Evolutionary conservation across 2,329 filamentous ascomycete species (phyloP).

Genomic region (Scedosporium boydii): DNA sequence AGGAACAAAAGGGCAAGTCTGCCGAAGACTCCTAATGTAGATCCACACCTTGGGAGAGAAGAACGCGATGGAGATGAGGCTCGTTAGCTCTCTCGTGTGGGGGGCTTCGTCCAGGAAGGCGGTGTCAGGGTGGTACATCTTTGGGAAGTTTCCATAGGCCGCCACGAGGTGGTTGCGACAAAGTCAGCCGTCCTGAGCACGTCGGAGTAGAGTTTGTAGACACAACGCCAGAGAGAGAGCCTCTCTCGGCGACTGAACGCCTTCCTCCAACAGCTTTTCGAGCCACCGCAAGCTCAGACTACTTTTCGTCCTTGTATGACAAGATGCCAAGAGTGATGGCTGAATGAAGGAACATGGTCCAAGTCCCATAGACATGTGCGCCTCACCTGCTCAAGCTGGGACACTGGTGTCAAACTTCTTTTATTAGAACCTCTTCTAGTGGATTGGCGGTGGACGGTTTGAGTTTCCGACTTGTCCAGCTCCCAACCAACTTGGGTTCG

Average conservation of each 20-base stretch:
- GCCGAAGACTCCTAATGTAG: slow-evolving; percentile 33
- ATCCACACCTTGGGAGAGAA: slow-evolving; percentile 33
- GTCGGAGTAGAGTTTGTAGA: slow-evolving; percentile 26
- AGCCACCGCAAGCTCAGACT: slow-evolving; percentile 25
- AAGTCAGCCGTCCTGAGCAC: slow-evolving; percentile 31
- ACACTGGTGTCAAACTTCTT: no score
- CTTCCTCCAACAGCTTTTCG: slow-evolving; percentile 16
- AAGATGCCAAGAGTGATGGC: no score
- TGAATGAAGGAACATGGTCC: no score
- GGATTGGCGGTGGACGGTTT: no score
- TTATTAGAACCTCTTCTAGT: no score
- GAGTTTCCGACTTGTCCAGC: no score
- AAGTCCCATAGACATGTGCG: no score
- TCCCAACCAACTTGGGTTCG: no score
- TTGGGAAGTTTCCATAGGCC: slow-evolving; percentile 23
- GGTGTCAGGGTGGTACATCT: slow-evolving; percentile 67
- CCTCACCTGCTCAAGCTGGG: no score
- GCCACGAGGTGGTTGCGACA: no score
- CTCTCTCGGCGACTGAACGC: slow-evolving; percentile 11
- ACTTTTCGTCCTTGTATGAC: slow-evolving; percentile 17
- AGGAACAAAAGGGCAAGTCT: slow-evolving; percentile 32
- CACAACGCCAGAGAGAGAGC: slow-evolving; percentile 21
- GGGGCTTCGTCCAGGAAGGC: slow-evolving; percentile 71
- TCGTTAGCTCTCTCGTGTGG: no score
- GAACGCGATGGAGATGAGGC: slow-evolving; percentile 32